phyloP scores from a whole-genome alignment of 495 filamentous ascomycete genomes.

The Evansstolkia leycettana region DNA sequence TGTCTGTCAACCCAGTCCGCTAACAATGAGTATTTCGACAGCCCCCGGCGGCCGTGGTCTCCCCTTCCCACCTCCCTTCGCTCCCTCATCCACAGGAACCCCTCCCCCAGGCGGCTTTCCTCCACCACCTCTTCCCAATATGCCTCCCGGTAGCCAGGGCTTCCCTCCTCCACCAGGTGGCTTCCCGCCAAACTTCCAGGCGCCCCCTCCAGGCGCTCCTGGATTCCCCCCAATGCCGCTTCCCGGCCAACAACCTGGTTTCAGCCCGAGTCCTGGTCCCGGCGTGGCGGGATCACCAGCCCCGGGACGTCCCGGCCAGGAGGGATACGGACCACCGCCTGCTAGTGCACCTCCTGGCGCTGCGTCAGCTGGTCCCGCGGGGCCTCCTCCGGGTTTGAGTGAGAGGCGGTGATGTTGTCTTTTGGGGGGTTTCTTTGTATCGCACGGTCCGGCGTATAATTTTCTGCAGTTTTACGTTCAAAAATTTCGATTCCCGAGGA shows the following conservation, averaged over 20 bases:
- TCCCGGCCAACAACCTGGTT: constrained; percentile 7
- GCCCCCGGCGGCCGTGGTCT: constrained; percentile 50
- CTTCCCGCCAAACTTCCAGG: constrained; percentile 43
- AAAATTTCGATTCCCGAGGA: too few relatives aligned
- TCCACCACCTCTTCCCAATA: constrained; percentile 21
- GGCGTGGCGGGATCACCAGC: constrained; percentile 12
- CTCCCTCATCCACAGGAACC: constrained; percentile 22
- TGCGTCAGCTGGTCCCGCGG: constrained; percentile 1
- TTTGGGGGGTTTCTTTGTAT: constrained; percentile 2
- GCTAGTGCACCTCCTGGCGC: constrained; percentile 5
- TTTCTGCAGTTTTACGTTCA: too few relatives aligned
- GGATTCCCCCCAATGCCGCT: constrained; percentile 14
- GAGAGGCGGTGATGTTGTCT: constrained; percentile 13
- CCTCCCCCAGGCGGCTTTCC: constrained; percentile 20
- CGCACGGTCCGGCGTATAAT: not conserved
- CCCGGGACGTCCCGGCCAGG: too few relatives aligned
- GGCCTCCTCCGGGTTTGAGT: constrained; percentile 11
- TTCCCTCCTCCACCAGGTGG: constrained; percentile 53
- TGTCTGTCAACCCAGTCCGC: not conserved
- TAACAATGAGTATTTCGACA: constrained; percentile 6
- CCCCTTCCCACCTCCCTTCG: constrained; percentile 52
- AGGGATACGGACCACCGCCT: constrained; percentile 4
- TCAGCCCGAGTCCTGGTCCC: constrained; percentile 14
- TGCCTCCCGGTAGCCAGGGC: constrained; percentile 31
- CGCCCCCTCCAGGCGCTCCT: constrained; percentile 22